These are phyloP conservation scores for Mycena olivaceomarginata DNA, from an alignment of 768 basidiomycete genomes.

Conservation along the genomic window DNA sequence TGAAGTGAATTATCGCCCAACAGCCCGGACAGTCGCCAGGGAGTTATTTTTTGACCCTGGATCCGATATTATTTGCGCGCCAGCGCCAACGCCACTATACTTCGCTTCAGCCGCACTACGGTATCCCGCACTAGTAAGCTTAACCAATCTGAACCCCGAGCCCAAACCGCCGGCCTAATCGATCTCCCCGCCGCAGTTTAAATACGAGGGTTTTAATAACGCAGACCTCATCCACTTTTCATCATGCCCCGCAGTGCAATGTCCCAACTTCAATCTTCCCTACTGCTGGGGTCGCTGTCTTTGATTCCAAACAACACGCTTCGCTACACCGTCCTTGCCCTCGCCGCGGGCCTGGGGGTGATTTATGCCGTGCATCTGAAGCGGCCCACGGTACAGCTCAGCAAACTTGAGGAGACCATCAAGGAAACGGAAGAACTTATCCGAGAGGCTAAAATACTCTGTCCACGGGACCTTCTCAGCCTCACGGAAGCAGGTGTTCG, in stretches of 20 bases:
- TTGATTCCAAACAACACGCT: constrained; percentile 16
- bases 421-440: background rate
- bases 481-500: background rate
- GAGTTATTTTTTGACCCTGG: too few species aligned
- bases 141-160: too few species aligned
- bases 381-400: constrained; percentile 14
- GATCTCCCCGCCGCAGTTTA: too few species aligned
- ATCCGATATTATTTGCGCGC: too few species aligned
- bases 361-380: constrained; percentile 9
- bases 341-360: background rate
- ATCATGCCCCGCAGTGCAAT: background rate
- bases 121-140: too few species aligned
- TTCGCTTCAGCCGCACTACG: too few species aligned
- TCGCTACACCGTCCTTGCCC: constrained; percentile 5
- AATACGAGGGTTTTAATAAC: too few species aligned
- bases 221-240: background rate
- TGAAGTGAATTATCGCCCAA: too few species aligned
- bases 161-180: too few species aligned
- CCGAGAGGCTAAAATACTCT: background rate
- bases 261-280: background rate
- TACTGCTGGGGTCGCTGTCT: background rate
- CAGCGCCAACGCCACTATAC: too few species aligned
- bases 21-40: too few species aligned
- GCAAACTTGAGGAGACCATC: background rate
- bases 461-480: background rate